Percentiles rank a stretch among this genome's conserved stretches.
Conservation (phyloP, 768 basidiomycete genomes). For the Lactifluus subvellereus region DNA sequence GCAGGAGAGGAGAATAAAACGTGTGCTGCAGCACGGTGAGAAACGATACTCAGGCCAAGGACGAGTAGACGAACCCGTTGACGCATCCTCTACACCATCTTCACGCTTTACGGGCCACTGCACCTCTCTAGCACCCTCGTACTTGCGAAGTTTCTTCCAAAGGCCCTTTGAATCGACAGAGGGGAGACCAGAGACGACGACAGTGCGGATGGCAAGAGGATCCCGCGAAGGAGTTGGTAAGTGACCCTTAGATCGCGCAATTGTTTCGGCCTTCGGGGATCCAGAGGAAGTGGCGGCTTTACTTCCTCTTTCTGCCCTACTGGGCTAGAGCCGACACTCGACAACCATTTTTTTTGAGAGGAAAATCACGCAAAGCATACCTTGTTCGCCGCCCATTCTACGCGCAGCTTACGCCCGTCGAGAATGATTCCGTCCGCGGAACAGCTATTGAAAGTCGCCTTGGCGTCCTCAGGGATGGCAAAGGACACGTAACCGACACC, state of each 20-base stretch:
- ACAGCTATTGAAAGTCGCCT: constrained; percentile 60
- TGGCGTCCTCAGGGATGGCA: constrained; percentile 83
- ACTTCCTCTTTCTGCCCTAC: constrained; percentile 17
- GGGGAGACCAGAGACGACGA: constrained; percentile 72
- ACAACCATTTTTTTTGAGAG: constrained; percentile 1
- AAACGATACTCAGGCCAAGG: neutral
- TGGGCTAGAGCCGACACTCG: constrained; percentile 14
- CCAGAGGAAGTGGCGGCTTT: neutral
- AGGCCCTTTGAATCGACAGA: constrained; percentile 56
- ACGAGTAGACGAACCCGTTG: constrained; percentile 39
- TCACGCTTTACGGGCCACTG: constrained; percentile 54
- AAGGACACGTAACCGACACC: constrained; percentile 97
- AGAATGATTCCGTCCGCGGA: constrained; percentile 58
- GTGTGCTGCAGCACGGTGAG: constrained; percentile 44
- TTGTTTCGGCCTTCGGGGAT: constrained; percentile 23
- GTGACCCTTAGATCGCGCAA: constrained; percentile 34
- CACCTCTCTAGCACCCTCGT: constrained; percentile 66
- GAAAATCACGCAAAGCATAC: constrained; percentile 35
- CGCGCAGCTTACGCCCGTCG: constrained; percentile 62
- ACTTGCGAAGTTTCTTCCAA: constrained; percentile 87
- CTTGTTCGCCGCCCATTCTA: constrained; percentile 78
- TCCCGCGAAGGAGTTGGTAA: constrained; percentile 42
- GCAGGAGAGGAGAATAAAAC: constrained; percentile 66
- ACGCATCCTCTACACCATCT: constrained; percentile 43
- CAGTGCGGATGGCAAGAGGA: constrained; percentile 77